Evolutionary conservation across 2,329 filamentous ascomycete genomes (phyloP).

Genomic region (Westerdykella sp.): DNA sequence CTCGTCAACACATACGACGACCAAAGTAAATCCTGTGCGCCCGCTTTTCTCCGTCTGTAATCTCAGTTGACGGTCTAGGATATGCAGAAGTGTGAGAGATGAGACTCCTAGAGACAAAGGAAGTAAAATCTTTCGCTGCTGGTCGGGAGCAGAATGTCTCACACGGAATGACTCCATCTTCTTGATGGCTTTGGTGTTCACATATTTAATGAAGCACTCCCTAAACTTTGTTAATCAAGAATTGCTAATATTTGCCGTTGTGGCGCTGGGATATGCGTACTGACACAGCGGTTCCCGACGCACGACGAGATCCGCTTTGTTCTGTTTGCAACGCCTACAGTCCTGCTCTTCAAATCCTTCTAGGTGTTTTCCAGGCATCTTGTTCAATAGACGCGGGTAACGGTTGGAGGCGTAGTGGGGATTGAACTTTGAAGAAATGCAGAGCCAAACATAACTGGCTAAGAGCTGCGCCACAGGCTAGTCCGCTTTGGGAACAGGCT

Average conservation of each 20-base stretch:
- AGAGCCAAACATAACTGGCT: background rate
- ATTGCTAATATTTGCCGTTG: conserved; percentile 1
- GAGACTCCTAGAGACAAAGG: conserved; percentile 79
- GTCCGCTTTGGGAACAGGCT: too few relatives aligned
- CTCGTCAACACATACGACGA: conserved; percentile 46
- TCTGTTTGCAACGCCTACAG: conserved; percentile 54
- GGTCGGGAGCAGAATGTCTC: conserved; percentile 39
- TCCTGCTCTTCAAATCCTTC: conserved; percentile 17
- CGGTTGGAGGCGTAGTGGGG: conserved; percentile 1
- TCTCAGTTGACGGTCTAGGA: conserved; percentile 64
- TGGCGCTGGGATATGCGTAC: conserved; percentile 33
- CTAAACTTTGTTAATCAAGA: conserved; percentile 38
- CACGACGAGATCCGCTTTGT: conserved; percentile 48
- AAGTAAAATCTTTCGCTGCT: conserved; percentile 57
- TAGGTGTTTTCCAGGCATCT: conserved; percentile 31
- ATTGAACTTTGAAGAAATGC: background rate
- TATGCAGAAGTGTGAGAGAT: conserved; percentile 68
- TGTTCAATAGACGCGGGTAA: conserved; percentile 3
- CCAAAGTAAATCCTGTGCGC: conserved; percentile 61
- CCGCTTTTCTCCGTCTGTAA: conserved; percentile 60
- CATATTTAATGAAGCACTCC: conserved; percentile 70
- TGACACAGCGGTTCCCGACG: conserved; percentile 56
- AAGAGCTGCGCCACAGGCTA: conserved; percentile 8
- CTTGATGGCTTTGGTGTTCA: conserved; percentile 72
- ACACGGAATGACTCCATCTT: conserved; percentile 63